Evolutionary conservation across 1,284 basidiomycete genomes (phyloP), one percentile per base, ranked within the genome.

Genomic region (Dichomitus squalens): DNA sequence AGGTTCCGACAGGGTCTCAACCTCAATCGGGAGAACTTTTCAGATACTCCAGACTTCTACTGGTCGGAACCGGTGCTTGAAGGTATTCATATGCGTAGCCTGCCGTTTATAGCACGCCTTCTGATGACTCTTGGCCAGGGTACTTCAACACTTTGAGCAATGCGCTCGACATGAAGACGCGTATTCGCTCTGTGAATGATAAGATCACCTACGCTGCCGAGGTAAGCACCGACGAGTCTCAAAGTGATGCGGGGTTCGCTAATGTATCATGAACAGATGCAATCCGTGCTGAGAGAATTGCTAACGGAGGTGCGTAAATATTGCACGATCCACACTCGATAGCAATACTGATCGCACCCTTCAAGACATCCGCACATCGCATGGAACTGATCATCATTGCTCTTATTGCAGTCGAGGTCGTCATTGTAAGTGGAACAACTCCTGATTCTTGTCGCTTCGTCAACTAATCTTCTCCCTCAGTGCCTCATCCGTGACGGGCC

Each of bases 191-290:
- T 0, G 83, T 96, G 53, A 96, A 96, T 70, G 90, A 93, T 68
- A 96, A 96, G 70, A 94, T 96, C 57, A 95, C 93, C 12, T 96
- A 96, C 73, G 93, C 94, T 7, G 89, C 91, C 12, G 94, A 96
- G 77, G 87, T 88, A 31, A 72, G 80, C 53, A 53, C 55, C 25
- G 53, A 61, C 47, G 41, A 4, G 50, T 38, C 41, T 36, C 18
- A 39, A 58, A 49, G 46, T 14, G 21, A 20, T 51, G 6, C 7
- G 40, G 2, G 5, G 7, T n/a, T n/a, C n/a, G 18, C 48, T 52
- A 21, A 57, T 16, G 5, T 7, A 11, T 34, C n/a, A 6, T 21
- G 8, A 1, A 14, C 20, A 87, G 86, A 81, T 84, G 40, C 88
- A 90, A 76, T 86, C 85, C 2, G 84, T 87, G 5, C 77, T 95